Conservation (phyloP, 768 basidiomycete species). For the Pulveroboletus frians region DNA sequence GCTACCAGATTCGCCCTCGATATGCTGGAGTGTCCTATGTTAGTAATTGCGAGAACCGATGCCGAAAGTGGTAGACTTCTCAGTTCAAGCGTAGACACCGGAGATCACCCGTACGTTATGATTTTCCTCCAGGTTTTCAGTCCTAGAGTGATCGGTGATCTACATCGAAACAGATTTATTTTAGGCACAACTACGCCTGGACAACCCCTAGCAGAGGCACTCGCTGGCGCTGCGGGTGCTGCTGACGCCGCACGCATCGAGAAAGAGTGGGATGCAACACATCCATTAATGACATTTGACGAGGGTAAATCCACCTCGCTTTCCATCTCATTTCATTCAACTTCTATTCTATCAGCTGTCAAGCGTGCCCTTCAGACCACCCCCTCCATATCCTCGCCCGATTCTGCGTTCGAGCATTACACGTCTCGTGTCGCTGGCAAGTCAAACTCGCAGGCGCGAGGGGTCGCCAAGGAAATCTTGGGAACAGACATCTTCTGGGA, state of each 20-base stretch:
- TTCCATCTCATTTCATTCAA: constrained; percentile 33
- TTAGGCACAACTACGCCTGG: constrained; percentile 51
- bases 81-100: constrained; percentile 74
- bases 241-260: constrained; percentile 71
- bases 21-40: constrained; percentile 81
- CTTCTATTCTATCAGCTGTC: constrained; percentile 17
- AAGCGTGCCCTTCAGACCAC: constrained; percentile 16
- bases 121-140: constrained; percentile 7
- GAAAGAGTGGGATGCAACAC: constrained; percentile 62
- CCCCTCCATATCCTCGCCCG: constrained; percentile 26
- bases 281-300: constrained; percentile 77
- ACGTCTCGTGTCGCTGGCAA: constrained; percentile 52
- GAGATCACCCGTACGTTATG: constrained; percentile 59
- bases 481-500: constrained; percentile 71
- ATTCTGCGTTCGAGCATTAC: constrained; percentile 54
- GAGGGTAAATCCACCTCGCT: constrained; percentile 56
- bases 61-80: constrained; percentile 83
- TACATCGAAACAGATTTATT: constrained; percentile 46
- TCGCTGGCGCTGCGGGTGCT: constrained; percentile 62
- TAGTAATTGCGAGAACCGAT: constrained; percentile 89
- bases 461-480: constrained; percentile 68
- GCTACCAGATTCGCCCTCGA: constrained; percentile 89
- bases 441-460: constrained; percentile 68
- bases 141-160: constrained; percentile 8
- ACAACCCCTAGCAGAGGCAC: constrained; percentile 58